phyloP scores from a whole-genome alignment of 352 stramenopile genomes.

The Globisporangium paroecandrum region DNA sequence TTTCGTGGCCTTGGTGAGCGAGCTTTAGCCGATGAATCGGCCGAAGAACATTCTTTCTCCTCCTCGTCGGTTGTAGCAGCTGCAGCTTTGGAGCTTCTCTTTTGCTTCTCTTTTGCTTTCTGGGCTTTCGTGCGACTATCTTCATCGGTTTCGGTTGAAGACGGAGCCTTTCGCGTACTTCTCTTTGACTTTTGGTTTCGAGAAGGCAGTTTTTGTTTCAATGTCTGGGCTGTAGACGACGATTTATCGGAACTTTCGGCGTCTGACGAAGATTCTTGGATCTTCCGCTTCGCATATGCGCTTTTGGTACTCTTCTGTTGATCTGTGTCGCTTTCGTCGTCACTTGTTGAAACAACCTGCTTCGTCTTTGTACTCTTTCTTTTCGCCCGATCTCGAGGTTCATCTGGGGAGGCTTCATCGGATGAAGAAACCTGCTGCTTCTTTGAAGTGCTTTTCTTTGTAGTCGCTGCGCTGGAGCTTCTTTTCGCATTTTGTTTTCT shows the following conservation, averaged over 20 bases:
- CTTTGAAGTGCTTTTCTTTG: constrained; percentile 7
- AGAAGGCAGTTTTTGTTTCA: neutral
- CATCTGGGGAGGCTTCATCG: constrained; percentile 6
- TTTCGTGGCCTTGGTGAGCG: neutral
- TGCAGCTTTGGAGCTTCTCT: constrained; percentile 2
- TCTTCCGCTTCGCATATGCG: neutral
- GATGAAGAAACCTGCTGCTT: constrained; percentile 17
- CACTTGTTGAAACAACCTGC: neutral
- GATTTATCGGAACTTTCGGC: neutral
- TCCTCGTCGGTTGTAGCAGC: constrained; percentile 10
- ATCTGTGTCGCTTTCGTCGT: constrained; percentile 2
- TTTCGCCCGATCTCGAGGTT: neutral
- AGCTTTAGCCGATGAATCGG: neutral
- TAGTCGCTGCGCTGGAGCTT: constrained; percentile 1
- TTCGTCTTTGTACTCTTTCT: constrained; percentile 8
- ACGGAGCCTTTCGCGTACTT: neutral
- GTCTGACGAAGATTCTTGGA: neutral
- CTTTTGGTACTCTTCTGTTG: neutral
- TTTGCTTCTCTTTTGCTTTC: constrained; percentile 4
- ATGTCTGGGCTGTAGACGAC: neutral
- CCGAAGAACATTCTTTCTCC: constrained; percentile 7
- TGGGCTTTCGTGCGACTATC: neutral
- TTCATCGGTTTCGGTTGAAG: constrained; percentile 16
- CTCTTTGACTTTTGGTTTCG: neutral
- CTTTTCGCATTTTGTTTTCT: constrained; percentile 37